phyloP scores from a whole-genome alignment of 208 protist species.

The Crithidia expoeki region DNA sequence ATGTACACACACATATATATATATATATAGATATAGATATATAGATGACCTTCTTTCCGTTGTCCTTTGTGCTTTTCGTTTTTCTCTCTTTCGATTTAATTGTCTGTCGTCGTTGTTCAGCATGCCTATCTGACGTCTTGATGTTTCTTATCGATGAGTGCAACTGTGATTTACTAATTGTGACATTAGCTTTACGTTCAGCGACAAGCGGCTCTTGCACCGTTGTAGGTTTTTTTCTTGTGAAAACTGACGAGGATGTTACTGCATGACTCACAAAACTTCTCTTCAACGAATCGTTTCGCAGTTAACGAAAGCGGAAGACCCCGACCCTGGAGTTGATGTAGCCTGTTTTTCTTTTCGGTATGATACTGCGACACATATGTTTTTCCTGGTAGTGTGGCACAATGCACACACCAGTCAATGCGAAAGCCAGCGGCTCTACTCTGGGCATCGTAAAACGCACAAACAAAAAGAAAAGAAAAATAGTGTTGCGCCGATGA shows the following conservation, averaged over 20 bases:
- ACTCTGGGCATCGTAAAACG: not conserved
- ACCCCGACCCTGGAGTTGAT: not conserved
- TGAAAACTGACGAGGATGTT: not conserved
- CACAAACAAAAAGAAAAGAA: not conserved
- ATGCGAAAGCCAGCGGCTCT: not conserved
- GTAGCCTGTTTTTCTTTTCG: no score
- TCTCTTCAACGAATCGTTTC: not conserved
- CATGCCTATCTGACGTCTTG: not conserved
- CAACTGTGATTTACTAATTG: not conserved
- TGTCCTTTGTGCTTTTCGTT: not conserved
- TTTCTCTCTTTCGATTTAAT: constrained; percentile 18
- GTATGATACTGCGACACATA: no score
- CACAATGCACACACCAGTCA: not conserved
- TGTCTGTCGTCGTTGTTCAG: not conserved
- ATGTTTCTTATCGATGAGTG: not conserved
- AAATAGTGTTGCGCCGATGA: no score
- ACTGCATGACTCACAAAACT: not conserved
- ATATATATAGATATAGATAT: no score
- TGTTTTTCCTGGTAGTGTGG: not conserved
- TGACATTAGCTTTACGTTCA: not conserved
- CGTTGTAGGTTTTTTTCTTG: not conserved
- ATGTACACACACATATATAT: no score
- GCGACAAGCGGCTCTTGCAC: not conserved
- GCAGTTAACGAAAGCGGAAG: not conserved
- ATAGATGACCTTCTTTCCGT: no score